These are phyloP conservation scores for Athelia psychrophila DNA, from an alignment of 1,284 basidiomycete genomes.

Conservation along the genomic window DNA sequence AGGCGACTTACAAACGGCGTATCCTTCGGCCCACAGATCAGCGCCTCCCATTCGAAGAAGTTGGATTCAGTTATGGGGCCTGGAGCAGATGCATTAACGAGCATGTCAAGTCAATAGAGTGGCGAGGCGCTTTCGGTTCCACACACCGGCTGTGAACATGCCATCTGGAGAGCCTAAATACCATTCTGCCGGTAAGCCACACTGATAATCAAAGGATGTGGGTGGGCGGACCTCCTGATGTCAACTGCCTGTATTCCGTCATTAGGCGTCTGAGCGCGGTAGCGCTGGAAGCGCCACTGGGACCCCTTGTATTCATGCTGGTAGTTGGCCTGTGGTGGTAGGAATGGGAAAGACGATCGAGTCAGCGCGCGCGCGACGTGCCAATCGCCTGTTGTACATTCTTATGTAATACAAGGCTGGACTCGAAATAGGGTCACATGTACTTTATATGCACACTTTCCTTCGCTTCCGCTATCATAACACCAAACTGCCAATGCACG, in stretches of 20 bases:
- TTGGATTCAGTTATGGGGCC: conserved; percentile 92
- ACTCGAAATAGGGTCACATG: no score
- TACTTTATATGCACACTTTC: no score
- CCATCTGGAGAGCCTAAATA: conserved; percentile 77
- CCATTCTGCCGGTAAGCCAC: not conserved
- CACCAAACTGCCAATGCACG: no score
- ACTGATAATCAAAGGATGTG: no score
- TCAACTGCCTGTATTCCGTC: conserved; percentile 93
- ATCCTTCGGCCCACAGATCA: conserved; percentile 95
- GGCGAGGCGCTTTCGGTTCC: no score
- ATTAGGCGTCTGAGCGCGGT: conserved; percentile 80
- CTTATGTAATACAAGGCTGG: no score
- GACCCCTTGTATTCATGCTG: conserved; percentile 30
- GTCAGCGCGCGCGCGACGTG: no score
- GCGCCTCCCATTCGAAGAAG: conserved; percentile 98
- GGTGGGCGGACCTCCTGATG: conserved; percentile 44
- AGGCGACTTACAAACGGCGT: conserved; percentile 83
- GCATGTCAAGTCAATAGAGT: conserved; percentile 12
- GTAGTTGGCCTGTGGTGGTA: not conserved
- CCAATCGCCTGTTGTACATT: no score
- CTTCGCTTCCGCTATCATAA: no score
- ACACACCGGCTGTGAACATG: conserved; percentile 90
- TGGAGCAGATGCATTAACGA: conserved; percentile 21
- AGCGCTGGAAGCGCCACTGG: conserved; percentile 39
- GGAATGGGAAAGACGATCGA: not conserved